phyloP scores from a whole-genome alignment of 2,329 filamentous ascomycete species.

The Pseudopyrenochaeta lycopersici region DNA sequence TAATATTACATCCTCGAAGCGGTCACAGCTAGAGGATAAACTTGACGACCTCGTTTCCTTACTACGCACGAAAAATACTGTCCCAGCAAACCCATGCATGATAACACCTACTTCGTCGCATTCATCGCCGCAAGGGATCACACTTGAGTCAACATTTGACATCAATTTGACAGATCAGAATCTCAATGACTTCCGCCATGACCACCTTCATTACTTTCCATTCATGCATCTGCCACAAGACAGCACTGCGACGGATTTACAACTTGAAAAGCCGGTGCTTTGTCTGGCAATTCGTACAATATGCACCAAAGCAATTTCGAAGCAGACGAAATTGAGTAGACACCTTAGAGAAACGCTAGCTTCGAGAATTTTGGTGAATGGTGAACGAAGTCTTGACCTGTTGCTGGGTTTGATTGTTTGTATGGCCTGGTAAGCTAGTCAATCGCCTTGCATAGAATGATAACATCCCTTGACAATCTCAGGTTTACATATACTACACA shows the following conservation, averaged over 20 bases:
- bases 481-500: conserved; percentile 27
- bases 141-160: not conserved
- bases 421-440: conserved; percentile 23
- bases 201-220: conserved; percentile 20
- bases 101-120: conserved; percentile 16
- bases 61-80: conserved; percentile 25
- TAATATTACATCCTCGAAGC: conserved; percentile 7
- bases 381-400: conserved; percentile 32
- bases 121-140: not conserved
- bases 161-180: conserved; percentile 15
- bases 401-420: conserved; percentile 29
- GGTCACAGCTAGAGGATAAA: conserved; percentile 39
- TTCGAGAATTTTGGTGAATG: conserved; percentile 28
- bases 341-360: conserved; percentile 24
- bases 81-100: conserved; percentile 4
- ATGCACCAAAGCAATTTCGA: conserved; percentile 17
- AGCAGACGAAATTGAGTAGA: conserved; percentile 25
- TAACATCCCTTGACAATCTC: not conserved
- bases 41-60: conserved; percentile 40
- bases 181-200: conserved; percentile 13
- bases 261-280: conserved; percentile 15
- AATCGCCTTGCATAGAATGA: not conserved
- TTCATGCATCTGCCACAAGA: conserved; percentile 15
- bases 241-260: conserved; percentile 12
- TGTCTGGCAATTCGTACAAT: conserved; percentile 27